Evolutionary conservation across 2,329 filamentous ascomycete genomes (phyloP).

Genomic region (Lachnellula occidentalis): DNA sequence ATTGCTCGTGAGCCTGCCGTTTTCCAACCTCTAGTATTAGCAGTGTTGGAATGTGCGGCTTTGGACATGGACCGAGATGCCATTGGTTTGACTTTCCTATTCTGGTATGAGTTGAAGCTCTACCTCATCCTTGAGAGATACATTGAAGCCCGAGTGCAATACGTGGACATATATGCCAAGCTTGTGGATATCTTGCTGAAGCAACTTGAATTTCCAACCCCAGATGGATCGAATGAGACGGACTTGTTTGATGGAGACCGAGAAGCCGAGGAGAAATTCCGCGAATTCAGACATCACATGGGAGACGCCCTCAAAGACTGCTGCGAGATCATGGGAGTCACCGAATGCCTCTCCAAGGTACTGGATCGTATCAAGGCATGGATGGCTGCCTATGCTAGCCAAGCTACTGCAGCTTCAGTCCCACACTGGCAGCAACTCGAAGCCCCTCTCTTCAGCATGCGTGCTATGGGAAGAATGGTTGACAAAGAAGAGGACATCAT

Average conservation of each 20-base stretch:
- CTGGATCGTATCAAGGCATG: constrained; percentile 81
- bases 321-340: constrained; percentile 91
- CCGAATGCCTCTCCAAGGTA: constrained; percentile 85
- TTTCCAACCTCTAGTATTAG: constrained; percentile 81
- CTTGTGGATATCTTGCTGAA: constrained; percentile 90
- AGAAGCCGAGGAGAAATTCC: constrained; percentile 93
- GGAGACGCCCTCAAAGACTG: constrained; percentile 96
- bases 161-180: constrained; percentile 77
- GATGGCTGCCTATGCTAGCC: constrained; percentile 75
- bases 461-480: constrained; percentile 95
- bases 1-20: constrained; percentile 78
- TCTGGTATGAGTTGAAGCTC: constrained; percentile 98
- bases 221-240: constrained; percentile 61
- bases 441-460: constrained; percentile 89
- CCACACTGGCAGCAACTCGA: constrained; percentile 96
- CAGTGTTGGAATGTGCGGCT: constrained; percentile 84
- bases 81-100: constrained; percentile 88
- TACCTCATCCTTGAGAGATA: constrained; percentile 90
- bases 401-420: constrained; percentile 68
- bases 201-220: constrained; percentile 80
- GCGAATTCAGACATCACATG: constrained; percentile 94
- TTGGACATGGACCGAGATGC: constrained; percentile 86
- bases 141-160: constrained; percentile 69
- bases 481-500: constrained; percentile 82
- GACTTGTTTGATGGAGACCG: constrained; percentile 95